Evolutionary conservation across 2,329 filamentous ascomycete species (phyloP).

Genomic region (Alternaria consortialis): DNA sequence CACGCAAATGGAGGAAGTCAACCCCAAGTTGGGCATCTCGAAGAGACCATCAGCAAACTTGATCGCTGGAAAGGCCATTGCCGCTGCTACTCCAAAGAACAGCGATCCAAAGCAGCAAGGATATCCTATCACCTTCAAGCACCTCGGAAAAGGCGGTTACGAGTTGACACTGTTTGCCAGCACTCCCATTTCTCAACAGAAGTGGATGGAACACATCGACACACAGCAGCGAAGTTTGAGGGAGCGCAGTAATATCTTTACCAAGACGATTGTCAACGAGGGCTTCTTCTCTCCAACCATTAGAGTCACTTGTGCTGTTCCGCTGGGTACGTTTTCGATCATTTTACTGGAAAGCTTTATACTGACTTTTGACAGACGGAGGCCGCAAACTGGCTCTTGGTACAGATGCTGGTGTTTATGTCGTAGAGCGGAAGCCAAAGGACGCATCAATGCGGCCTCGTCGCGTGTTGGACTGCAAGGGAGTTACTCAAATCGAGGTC

Average conservation of each 20-base stretch:
- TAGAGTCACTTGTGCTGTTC: constrained; percentile 92
- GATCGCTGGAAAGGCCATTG: constrained; percentile 59
- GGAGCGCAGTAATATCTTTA: constrained; percentile 76
- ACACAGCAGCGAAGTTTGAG: constrained; percentile 86
- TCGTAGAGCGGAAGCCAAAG: constrained; percentile 89
- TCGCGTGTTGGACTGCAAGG: constrained; percentile 83
- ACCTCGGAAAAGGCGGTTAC: constrained; percentile 94
- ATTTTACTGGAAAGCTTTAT: neutral
- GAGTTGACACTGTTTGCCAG: constrained; percentile 88
- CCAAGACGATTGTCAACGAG: constrained; percentile 75
- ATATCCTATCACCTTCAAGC: constrained; percentile 94
- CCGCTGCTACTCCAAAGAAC: constrained; percentile 52
- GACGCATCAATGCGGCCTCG: constrained; percentile 77
- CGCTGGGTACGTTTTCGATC: constrained; percentile 72
- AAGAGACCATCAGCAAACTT: constrained; percentile 91
- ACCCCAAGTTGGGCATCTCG: constrained; percentile 78
- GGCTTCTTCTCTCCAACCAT: constrained; percentile 91
- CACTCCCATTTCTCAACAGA: constrained; percentile 85
- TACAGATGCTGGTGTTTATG: constrained; percentile 91
- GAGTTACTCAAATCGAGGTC: constrained; percentile 94
- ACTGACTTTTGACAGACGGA: constrained; percentile 70
- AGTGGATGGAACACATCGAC: constrained; percentile 97
- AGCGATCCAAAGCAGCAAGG: constrained; percentile 69
- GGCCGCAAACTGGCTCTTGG: constrained; percentile 94
- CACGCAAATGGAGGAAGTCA: constrained; percentile 95